Evolutionary conservation across 2,329 filamentous ascomycete genomes (phyloP), one percentile per base, ranked within the genome.

Genomic region (Fusarium sp.): DNA sequence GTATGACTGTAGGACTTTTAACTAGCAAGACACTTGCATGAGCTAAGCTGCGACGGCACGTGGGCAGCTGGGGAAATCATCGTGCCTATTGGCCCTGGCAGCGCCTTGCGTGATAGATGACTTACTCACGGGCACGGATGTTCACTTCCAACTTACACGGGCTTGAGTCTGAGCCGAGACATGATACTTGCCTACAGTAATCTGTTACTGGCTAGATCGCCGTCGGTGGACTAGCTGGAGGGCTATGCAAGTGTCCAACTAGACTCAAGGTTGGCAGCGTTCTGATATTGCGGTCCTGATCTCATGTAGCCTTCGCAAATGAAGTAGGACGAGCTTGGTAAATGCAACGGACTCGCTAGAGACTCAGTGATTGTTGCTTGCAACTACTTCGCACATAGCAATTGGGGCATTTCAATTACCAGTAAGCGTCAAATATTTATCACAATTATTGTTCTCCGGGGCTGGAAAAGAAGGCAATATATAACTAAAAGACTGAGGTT

Each of bases 401-500:
- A 12, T n/a, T 18, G 3, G 13, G 13, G 10, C 14, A 8, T 13
- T 1, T 2, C 15, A 13, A 10, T 9, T 1, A 1, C 3, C 13
- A 14, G 13, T 15, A 35, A 15, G 13, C 14, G 12, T 15, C 14
- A 15, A 15, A 8, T 12, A 18, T 6, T 4, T 10, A 33, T 23
- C n/a, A 0, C 5, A 12, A 33, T 20, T 2, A 2, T 4, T 15
- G 5, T 45, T 5, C 26, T 23, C 2, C 1, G 7, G 11, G 5
- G 10, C 3, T 0, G 0, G 0, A 0, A 2, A 23, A 23, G 23
- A 23, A 23, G 23, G 5, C 23, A 23, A 23, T 23, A 23, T 23
- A 23, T 1, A 5, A 23, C 5, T 4, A 23, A 23, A 23, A 23
- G 5, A 2, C 2, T 1, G 4, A 0, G 0, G 1, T 0, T 2